A percentile compares a stretch with the other conserved stretches of the same genome.
These are phyloP conservation scores for Russula brevipes DNA, from an alignment of 768 basidiomycete species.

Conservation along the genomic window DNA sequence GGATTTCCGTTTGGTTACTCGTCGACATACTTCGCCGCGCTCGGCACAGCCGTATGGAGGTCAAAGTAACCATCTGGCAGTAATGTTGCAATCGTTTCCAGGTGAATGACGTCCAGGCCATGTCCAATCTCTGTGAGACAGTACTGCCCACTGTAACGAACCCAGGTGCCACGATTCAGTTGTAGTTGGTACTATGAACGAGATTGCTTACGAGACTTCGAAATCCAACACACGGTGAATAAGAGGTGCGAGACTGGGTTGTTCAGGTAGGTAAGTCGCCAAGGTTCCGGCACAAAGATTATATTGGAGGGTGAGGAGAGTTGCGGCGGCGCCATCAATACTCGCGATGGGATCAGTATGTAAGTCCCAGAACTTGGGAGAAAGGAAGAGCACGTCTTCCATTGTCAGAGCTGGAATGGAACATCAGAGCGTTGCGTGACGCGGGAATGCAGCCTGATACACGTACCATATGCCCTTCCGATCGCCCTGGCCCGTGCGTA, in stretches of 20 bases:
- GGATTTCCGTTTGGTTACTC: background rate
- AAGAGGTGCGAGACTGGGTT: constrained; percentile 28
- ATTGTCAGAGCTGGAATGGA: constrained; percentile 29
- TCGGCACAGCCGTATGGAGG: constrained; percentile 35
- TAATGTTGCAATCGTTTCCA: constrained; percentile 42
- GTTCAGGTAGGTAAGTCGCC: constrained; percentile 27
- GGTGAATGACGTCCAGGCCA: constrained; percentile 40
- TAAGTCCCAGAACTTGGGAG: constrained; percentile 37
- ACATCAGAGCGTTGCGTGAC: background rate
- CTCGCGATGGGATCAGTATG: constrained; percentile 33
- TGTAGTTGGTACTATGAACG: constrained; percentile 14
- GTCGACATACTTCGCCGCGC: constrained; percentile 38
- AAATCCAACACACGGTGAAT: constrained; percentile 33
- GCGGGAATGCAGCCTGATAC: background rate
- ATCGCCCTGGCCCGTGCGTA: constrained; percentile 17
- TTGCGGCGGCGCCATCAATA: constrained; percentile 33
- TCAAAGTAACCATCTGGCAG: constrained; percentile 37
- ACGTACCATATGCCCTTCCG: constrained; percentile 24
- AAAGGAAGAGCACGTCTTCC: constrained; percentile 33
- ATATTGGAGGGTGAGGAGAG: constrained; percentile 37
- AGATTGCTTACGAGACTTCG: constrained; percentile 28
- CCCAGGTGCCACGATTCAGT: background rate
- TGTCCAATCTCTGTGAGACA: constrained; percentile 45
- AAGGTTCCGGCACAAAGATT: constrained; percentile 39
- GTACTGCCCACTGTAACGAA: constrained; percentile 35